These are phyloP conservation scores for Penicillium griseofulvum DNA, from an alignment of 2,329 filamentous ascomycete genomes.

Conservation along the genomic window DNA sequence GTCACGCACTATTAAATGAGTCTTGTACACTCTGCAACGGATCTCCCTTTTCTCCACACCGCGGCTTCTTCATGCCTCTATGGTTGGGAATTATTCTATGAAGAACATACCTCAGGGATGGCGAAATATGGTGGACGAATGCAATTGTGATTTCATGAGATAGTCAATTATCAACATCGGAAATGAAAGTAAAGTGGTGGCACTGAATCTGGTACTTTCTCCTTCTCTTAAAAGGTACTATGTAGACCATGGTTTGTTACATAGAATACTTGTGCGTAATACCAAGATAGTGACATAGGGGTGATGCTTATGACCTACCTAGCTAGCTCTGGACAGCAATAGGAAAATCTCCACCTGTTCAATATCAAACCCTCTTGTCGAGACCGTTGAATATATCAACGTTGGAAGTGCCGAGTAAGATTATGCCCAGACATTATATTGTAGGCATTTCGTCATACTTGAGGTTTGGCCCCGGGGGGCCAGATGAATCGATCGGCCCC, in stretches of 20 bases:
- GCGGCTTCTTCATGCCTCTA: neutral
- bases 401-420: no score
- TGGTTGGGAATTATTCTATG: neutral
- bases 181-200: constrained; percentile 1
- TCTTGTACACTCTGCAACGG: neutral
- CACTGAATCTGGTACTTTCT: neutral
- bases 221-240: neutral
- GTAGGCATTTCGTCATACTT: no score
- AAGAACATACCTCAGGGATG: neutral
- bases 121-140: neutral
- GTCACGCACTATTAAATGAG: constrained; percentile 1
- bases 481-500: no score
- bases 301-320: no score
- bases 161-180: constrained; percentile 1
- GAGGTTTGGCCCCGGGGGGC: no score
- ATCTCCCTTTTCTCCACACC: neutral
- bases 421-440: no score
- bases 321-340: no score
- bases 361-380: no score
- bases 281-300: no score
- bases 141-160: neutral
- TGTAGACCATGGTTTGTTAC: neutral
- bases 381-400: no score
- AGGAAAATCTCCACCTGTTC: no score
- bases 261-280: no score